Evolutionary conservation across 73 alveolate species (phyloP).

Genomic region (Diophrys sp.): DNA sequence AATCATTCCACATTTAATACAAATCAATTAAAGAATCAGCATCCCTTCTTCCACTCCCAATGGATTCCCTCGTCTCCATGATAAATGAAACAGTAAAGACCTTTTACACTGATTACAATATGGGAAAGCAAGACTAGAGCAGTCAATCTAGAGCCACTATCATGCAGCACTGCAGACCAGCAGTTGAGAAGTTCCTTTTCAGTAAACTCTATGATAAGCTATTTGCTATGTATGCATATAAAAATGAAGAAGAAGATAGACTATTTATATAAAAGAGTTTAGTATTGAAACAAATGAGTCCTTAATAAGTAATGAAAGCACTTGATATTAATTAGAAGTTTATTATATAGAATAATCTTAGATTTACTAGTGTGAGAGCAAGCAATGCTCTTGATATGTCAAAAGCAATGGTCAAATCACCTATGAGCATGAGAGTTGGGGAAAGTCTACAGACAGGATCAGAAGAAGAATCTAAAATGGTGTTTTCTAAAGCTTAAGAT

Average conservation of each 20-base stretch:
- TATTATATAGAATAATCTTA: conserved; percentile 15
- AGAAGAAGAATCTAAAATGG: neutral
- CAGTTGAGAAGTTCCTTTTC: conserved; percentile 65
- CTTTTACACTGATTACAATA: conserved; percentile 55
- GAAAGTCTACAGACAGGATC: too few relatives aligned
- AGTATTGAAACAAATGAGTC: conserved; percentile 27
- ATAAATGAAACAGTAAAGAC: conserved; percentile 54
- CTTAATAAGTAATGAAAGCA: conserved; percentile 26
- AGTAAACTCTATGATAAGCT: conserved; percentile 53
- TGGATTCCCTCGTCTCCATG: conserved; percentile 43
- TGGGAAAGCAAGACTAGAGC: conserved; percentile 40
- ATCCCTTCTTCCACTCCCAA: conserved; percentile 55
- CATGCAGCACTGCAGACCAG: conserved; percentile 63
- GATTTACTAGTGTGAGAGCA: conserved; percentile 8
- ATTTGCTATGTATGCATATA: conserved; percentile 47
- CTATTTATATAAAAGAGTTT: conserved; percentile 39
- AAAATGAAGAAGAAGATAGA: conserved; percentile 44
- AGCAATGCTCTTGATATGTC: too few relatives aligned
- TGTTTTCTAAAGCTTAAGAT: neutral
- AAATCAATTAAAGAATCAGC: conserved; percentile 51
- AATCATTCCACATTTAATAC: conserved; percentile 42
- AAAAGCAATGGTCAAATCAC: too few relatives aligned
- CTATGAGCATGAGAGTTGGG: too few relatives aligned
- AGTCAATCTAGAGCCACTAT: neutral
- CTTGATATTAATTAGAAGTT: conserved; percentile 53